Evolutionary conservation across 1,139 yeast genomes (phyloP).

Genomic region (Nakaseomyces glabratus): DNA sequence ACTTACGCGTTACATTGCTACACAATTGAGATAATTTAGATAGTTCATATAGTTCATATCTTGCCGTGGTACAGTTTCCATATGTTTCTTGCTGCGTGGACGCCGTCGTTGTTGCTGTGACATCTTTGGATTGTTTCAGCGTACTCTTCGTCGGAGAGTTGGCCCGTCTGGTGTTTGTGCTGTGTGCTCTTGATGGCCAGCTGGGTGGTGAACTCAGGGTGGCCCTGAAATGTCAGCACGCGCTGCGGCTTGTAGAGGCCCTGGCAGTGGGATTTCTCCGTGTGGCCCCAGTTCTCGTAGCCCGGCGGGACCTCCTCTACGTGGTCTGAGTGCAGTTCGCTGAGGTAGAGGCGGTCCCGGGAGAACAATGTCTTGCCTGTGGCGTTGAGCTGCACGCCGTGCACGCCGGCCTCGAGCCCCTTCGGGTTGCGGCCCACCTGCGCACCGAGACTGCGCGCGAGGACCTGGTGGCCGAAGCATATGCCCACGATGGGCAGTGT

Average conservation of each 20-base stretch:
- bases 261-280: constrained; percentile 50
- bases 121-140: constrained; percentile 7
- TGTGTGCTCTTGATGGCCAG: constrained; percentile 10
- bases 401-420: constrained; percentile 72
- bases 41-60: constrained; percentile 6
- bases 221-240: constrained; percentile 73
- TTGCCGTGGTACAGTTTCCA: constrained; percentile 14
- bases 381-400: constrained; percentile 42
- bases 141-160: constrained; percentile 6
- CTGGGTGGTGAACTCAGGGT: constrained; percentile 63
- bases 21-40: no score
- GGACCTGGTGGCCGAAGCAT: constrained; percentile 82
- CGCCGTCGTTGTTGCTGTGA: constrained; percentile 14
- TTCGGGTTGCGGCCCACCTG: constrained; percentile 45
- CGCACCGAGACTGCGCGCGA: constrained; percentile 58
- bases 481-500: constrained; percentile 47
- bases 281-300: constrained; percentile 43
- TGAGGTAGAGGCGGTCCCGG: constrained; percentile 34
- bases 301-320: constrained; percentile 44
- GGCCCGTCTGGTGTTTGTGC: constrained; percentile 8
- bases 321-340: constrained; percentile 66
- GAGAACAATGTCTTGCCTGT: constrained; percentile 33
- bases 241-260: constrained; percentile 44
- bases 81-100: constrained; percentile 12
- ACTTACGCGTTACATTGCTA: no score